Conservation (phyloP, 331 rosid species). For the Phaseolus coccineus region DNA sequence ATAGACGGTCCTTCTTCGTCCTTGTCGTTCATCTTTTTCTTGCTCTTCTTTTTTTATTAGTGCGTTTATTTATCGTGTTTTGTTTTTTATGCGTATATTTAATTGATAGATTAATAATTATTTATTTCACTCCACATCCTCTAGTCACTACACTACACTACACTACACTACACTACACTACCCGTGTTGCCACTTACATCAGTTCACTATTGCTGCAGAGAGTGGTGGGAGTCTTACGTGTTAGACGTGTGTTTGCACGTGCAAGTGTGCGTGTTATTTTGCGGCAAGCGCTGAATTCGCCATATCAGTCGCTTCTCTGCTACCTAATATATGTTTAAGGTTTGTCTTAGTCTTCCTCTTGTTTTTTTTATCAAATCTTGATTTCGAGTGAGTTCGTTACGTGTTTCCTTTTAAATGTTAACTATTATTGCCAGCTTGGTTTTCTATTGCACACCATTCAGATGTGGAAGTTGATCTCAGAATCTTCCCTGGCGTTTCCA, state of each 20-base stretch:
- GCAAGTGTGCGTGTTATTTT: conserved; percentile 62
- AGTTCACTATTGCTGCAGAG: background rate
- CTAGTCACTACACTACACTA: background rate
- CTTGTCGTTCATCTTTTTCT: conserved; percentile 8
- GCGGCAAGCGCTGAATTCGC: conserved; percentile 66
- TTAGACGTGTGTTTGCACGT: conserved; percentile 66
- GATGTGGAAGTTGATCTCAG: background rate
- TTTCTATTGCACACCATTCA: background rate
- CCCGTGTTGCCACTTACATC: background rate
- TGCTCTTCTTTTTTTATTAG: background rate
- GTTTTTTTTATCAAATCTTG: conserved; percentile 14
- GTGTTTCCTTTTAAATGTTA: background rate
- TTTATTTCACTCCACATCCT: background rate
- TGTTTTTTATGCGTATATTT: background rate
- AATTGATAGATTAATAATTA: background rate
- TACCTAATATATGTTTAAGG: background rate
- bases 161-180: background rate
- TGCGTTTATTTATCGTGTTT: background rate
- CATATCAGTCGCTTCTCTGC: conserved; percentile 58
- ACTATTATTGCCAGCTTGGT: background rate
- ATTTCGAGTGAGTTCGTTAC: conserved; percentile 28
- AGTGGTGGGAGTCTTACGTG: conserved; percentile 24
- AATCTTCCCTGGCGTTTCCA: background rate
- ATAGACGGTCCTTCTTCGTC: conserved; percentile 44
- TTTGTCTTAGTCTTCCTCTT: background rate